Percentiles rank a stretch among this genome's conserved stretches.
phyloP scores from a whole-genome alignment of 352 stramenopile species.

The Phytopythium ostracodes region DNA sequence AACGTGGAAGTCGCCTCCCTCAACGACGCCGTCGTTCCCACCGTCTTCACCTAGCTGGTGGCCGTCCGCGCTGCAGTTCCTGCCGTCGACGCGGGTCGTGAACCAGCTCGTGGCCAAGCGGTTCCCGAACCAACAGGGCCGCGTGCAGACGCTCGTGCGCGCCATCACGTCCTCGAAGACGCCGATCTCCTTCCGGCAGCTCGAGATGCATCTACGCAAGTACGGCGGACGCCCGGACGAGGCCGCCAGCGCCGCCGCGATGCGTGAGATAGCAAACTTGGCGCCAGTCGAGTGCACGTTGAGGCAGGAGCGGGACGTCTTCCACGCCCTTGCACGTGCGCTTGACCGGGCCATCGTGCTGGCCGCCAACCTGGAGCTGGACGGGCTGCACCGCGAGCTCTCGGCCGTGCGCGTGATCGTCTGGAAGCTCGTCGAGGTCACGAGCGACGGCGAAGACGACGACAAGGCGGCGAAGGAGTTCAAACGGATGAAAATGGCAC shows the following conservation, averaged over 20 bases:
- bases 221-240: slow-evolving; percentile 71
- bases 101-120: slow-evolving; percentile 49
- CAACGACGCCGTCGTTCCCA: background rate
- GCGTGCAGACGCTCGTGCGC: slow-evolving; percentile 44
- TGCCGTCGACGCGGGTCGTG: slow-evolving; percentile 45
- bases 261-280: slow-evolving; percentile 17
- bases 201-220: slow-evolving; percentile 69
- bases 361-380: slow-evolving; percentile 50
- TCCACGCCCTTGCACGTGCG: background rate
- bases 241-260: slow-evolving; percentile 40
- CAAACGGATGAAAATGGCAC: background rate
- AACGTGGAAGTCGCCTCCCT: background rate
- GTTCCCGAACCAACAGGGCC: slow-evolving; percentile 71
- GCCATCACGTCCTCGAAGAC: slow-evolving; percentile 46
- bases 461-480: background rate
- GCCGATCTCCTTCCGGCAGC: slow-evolving; percentile 63
- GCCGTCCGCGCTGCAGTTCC: slow-evolving; percentile 19
- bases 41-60: background rate
- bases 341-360: slow-evolving; percentile 55
- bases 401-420: slow-evolving; percentile 24
- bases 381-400: slow-evolving; percentile 45
- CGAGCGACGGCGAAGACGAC: background rate
- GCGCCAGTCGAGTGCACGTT: background rate
- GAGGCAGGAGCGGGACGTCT: background rate
- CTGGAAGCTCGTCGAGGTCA: slow-evolving; percentile 1